phyloP scores from a whole-genome alignment of 148 eudicot genomes.

The Mesembryanthemum crystallinum region DNA sequence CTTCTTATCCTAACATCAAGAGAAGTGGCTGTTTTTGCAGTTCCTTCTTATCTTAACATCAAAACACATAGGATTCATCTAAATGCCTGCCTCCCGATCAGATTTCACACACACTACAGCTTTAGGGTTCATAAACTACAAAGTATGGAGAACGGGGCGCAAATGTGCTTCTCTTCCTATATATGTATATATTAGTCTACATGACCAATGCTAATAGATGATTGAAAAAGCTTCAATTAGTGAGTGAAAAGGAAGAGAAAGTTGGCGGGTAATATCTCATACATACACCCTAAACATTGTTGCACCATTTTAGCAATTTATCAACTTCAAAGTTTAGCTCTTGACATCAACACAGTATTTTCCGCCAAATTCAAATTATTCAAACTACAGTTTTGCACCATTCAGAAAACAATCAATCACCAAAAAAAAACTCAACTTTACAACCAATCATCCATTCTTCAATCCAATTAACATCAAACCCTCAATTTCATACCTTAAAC shows the following conservation, averaged over 20 bases:
- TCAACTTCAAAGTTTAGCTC: constrained; percentile 9
- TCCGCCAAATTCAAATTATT: not conserved
- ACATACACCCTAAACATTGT: not conserved
- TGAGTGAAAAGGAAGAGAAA: not conserved
- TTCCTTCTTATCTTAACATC: not conserved
- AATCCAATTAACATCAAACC: constrained; percentile 1
- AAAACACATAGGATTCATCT: too few species aligned
- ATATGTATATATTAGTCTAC: not conserved
- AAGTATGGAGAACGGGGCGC: not conserved
- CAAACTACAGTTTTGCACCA: constrained; percentile 1
- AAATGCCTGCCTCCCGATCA: too few species aligned
- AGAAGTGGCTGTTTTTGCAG: not conserved
- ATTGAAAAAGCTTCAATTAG: not conserved
- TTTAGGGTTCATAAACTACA: not conserved
- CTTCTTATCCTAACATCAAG: not conserved
- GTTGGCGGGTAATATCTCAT: constrained; percentile 10
- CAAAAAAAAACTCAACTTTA: not conserved
- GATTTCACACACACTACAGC: too few species aligned
- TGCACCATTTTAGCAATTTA: constrained; percentile 7
- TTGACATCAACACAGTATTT: not conserved
- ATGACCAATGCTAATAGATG: not conserved
- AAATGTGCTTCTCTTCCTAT: not conserved
- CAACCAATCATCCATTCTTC: not conserved
- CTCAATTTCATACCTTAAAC: constrained; percentile 15
- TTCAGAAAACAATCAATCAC: constrained; percentile 18